phyloP scores from a whole-genome alignment of 1,284 basidiomycete species.

The Heterobasidion annosum region DNA sequence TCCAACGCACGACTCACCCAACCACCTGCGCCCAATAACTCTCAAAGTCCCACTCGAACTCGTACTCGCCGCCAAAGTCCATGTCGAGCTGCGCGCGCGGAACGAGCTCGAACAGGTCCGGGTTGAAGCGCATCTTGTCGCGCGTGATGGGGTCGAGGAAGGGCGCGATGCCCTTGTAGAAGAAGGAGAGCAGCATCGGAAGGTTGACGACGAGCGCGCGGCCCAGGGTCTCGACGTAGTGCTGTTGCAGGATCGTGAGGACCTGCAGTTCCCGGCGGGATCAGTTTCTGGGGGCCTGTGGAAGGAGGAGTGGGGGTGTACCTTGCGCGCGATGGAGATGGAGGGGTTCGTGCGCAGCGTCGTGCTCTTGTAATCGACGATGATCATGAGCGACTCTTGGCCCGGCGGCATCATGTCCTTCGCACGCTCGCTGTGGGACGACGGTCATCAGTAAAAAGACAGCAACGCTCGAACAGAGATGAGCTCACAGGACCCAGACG shows the following conservation, averaged over 20 bases:
- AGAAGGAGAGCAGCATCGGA: constrained; percentile 71
- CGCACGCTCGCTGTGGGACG: constrained; percentile 59
- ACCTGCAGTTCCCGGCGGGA: constrained; percentile 28
- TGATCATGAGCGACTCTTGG: constrained; percentile 73
- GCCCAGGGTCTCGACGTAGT: constrained; percentile 87
- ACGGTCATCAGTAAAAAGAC: neutral
- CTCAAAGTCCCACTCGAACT: constrained; percentile 70
- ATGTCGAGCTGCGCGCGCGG: constrained; percentile 71
- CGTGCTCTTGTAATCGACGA: constrained; percentile 79
- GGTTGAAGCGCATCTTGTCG: constrained; percentile 92
- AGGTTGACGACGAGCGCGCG: constrained; percentile 82
- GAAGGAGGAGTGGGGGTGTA: constrained; percentile 8
- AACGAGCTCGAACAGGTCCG: constrained; percentile 69
- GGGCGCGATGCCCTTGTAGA: constrained; percentile 81
- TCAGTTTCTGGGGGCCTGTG: neutral
- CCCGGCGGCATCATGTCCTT: constrained; percentile 80
- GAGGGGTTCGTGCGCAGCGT: constrained; percentile 78
- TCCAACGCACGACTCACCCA: constrained; percentile 32
- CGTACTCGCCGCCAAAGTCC: constrained; percentile 75
- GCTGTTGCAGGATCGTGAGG: constrained; percentile 79
- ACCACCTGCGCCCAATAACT: constrained; percentile 76
- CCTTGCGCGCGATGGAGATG: constrained; percentile 69
- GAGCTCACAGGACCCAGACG: constrained; percentile 72
- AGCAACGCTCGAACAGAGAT: neutral
- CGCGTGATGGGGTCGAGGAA: constrained; percentile 88